A percentile compares a stretch with the other conserved stretches of the same genome.
phyloP scores from a whole-genome alignment of 2,329 filamentous ascomycete species.

The Cladophialophora immunda region DNA sequence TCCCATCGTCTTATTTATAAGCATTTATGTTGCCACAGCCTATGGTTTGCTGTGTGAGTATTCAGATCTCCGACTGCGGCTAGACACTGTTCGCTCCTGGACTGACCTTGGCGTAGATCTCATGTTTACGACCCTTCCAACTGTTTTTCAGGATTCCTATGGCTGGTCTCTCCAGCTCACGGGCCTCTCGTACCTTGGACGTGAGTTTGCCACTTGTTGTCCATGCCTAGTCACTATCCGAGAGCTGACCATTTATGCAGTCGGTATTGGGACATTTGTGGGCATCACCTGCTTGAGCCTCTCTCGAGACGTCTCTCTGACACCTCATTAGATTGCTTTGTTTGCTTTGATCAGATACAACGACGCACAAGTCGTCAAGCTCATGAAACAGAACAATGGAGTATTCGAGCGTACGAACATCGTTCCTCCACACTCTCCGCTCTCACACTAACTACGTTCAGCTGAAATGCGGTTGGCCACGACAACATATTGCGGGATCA shows the following conservation, averaged over 20 bases:
- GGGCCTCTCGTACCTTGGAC: constrained; percentile 41
- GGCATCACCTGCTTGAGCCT: not conserved
- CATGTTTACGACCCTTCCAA: constrained; percentile 49
- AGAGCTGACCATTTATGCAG: not conserved
- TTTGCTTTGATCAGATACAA: constrained; percentile 4
- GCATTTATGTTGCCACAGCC: constrained; percentile 54
- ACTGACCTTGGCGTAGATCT: constrained; percentile 39
- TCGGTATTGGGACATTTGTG: constrained; percentile 1
- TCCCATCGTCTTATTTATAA: constrained; percentile 61
- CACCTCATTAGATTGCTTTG: not conserved
- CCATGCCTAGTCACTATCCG: not conserved
- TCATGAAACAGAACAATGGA: not conserved
- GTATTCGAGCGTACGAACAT: not conserved
- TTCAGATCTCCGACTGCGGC: too few species aligned
- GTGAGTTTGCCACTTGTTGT: not conserved
- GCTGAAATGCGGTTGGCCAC: constrained; percentile 4
- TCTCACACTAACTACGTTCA: not conserved
- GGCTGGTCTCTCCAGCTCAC: constrained; percentile 37
- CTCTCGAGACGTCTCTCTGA: not conserved
- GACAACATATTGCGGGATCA: constrained; percentile 1
- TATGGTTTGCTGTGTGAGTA: constrained; percentile 43
- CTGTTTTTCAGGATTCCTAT: constrained; percentile 42
- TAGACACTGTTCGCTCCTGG: not conserved
- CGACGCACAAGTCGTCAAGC: constrained; percentile 4
- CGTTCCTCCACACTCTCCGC: not conserved